These are phyloP conservation scores for Vanilla planifolia DNA, from an alignment of 106 monocot species.

Conservation along the genomic window DNA sequence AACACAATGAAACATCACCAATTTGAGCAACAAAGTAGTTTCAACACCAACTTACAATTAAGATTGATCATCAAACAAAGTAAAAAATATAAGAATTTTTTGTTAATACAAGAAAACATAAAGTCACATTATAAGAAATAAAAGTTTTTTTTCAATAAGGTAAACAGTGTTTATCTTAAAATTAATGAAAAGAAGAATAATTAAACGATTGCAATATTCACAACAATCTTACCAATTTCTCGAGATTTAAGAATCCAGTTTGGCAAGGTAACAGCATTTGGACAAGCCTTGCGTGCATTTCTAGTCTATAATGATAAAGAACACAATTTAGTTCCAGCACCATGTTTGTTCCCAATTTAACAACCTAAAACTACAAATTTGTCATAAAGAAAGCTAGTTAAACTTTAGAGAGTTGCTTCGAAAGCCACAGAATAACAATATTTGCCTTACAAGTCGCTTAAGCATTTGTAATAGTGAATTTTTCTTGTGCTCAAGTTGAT, in stretches of 20 bases:
- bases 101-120: too few species aligned
- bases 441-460: slow-evolving; percentile 66
- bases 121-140: too few species aligned
- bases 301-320: slow-evolving; percentile 48
- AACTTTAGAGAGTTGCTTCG: too few species aligned
- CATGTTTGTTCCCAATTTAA: background rate
- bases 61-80: too few species aligned
- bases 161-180: too few species aligned
- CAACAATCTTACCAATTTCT: slow-evolving; percentile 56
- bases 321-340: background rate
- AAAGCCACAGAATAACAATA: background rate
- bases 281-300: slow-evolving; percentile 92
- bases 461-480: slow-evolving; percentile 54
- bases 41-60: too few species aligned
- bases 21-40: too few species aligned
- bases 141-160: too few species aligned
- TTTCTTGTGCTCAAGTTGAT: slow-evolving; percentile 89
- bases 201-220: background rate
- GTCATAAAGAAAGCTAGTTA: too few species aligned
- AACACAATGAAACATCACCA: too few species aligned
- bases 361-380: too few species aligned
- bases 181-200: background rate
- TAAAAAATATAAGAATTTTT: too few species aligned
- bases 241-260: slow-evolving; percentile 82
- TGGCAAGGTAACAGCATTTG: slow-evolving; percentile 59